Percentiles rank a stretch among this genome's conserved stretches.
Evolutionary conservation across 1,284 basidiomycete species (phyloP).

Genomic region (Sutorius eximius): DNA sequence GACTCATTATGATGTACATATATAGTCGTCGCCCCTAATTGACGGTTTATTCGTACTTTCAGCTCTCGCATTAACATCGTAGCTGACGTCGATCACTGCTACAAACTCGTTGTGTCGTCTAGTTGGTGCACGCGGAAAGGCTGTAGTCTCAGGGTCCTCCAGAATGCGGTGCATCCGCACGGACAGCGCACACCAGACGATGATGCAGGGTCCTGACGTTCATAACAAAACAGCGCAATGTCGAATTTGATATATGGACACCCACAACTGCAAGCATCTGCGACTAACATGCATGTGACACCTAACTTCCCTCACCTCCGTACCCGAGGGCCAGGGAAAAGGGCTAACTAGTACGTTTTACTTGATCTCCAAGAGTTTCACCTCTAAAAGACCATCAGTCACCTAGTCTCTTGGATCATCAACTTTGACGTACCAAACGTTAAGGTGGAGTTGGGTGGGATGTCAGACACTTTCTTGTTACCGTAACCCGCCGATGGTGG

Average conservation of each 20-base stretch:
- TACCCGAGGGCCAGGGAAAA: conserved; percentile 14
- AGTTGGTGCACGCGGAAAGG: conserved; percentile 11
- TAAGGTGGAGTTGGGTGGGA: conserved; percentile 71
- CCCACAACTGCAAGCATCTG: conserved; percentile 17
- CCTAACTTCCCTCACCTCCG: conserved; percentile 1
- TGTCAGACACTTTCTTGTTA: conserved; percentile 48
- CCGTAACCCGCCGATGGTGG: conserved; percentile 75
- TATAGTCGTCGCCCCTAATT: conserved; percentile 14
- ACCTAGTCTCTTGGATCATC: conserved; percentile 1
- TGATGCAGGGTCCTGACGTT: conserved; percentile 24
- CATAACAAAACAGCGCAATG: conserved; percentile 19
- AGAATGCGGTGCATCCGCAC: conserved; percentile 28
- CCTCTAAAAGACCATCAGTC: conserved; percentile 48
- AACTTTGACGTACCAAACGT: conserved; percentile 60
- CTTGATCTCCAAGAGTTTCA: conserved; percentile 70
- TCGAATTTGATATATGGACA: conserved; percentile 32
- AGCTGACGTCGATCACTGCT: not conserved
- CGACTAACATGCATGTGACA: conserved; percentile 21
- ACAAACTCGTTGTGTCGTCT: not conserved
- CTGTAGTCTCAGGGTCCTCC: conserved; percentile 23
- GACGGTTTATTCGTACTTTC: not conserved
- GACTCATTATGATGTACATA: not conserved
- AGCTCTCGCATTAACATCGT: not conserved
- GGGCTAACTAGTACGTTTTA: conserved; percentile 33
- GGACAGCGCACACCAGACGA: conserved; percentile 24